Conservation (phyloP, 306 rosid genomes). For the Dryas alaskensis region DNA sequence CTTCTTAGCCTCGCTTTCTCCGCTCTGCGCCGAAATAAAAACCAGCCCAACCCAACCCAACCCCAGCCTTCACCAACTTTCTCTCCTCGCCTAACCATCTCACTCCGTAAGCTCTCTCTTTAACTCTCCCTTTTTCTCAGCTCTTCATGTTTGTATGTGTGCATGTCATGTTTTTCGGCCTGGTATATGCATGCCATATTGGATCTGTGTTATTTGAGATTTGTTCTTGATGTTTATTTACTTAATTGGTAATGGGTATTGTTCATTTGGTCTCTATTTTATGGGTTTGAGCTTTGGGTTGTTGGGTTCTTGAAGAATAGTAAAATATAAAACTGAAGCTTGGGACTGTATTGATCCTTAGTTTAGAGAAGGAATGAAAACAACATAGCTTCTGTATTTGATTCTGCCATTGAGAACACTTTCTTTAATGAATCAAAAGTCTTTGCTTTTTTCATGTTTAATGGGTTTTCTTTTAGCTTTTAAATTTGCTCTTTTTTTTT, state of each 20-base stretch:
- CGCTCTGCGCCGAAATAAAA: conserved; percentile 17
- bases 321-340: neutral
- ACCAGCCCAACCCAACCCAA: neutral
- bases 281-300: neutral
- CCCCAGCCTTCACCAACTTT: neutral
- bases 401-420: neutral
- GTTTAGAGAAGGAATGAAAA: neutral
- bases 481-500: too few relatives aligned
- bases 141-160: neutral
- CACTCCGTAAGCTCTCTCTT: conserved; percentile 17
- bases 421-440: neutral
- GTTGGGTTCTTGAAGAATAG: neutral
- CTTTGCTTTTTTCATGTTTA: neutral
- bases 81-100: conserved; percentile 1
- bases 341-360: neutral
- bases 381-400: neutral
- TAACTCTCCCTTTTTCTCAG: neutral
- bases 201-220: neutral
- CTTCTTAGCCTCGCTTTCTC: conserved; percentile 3
- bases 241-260: neutral
- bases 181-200: conserved; percentile 1
- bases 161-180: neutral
- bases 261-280: neutral
- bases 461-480: neutral
- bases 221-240: neutral